Evolutionary conservation across 768 basidiomycete genomes (phyloP).

Genomic region (Termitomyces sp.): DNA sequence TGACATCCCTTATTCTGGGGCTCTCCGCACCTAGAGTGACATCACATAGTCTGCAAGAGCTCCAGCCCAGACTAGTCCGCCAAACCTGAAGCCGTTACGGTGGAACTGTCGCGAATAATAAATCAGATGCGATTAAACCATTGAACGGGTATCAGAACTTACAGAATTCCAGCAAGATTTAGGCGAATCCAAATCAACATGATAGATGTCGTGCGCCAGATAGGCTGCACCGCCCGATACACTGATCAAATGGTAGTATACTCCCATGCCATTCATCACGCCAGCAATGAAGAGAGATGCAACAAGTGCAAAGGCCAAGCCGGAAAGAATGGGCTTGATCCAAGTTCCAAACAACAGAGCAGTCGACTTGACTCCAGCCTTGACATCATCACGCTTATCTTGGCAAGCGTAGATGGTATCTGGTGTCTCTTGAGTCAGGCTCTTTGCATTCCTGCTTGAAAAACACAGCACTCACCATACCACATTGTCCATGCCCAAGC

Average conservation of each 20-base stretch:
- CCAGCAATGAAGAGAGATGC: conserved; percentile 12
- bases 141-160: neutral
- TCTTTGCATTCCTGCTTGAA: neutral
- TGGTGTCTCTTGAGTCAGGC: neutral
- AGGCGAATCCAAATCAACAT: conserved; percentile 13
- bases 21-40: conserved; percentile 7
- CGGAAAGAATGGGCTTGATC: conserved; percentile 25
- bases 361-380: conserved; percentile 56
- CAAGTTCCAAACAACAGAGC: conserved; percentile 51
- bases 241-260: conserved; percentile 11
- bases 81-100: neutral
- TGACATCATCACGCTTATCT: neutral
- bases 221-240: conserved; percentile 12
- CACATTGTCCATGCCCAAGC: conserved; percentile 10
- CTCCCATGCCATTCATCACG: conserved; percentile 11
- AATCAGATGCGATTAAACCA: neutral
- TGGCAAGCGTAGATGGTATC: conserved; percentile 13
- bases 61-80: neutral
- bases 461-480: neutral
- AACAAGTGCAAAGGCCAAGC: conserved; percentile 9
- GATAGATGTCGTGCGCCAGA: conserved; percentile 7
- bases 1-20: too few species aligned
- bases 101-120: conserved; percentile 10
- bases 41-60: conserved; percentile 11
- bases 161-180: conserved; percentile 16